Evolutionary conservation across 2,329 filamentous ascomycete species (phyloP), one percentile per base, ranked within the genome.

Genomic region (Colletotrichum viniferum): DNA sequence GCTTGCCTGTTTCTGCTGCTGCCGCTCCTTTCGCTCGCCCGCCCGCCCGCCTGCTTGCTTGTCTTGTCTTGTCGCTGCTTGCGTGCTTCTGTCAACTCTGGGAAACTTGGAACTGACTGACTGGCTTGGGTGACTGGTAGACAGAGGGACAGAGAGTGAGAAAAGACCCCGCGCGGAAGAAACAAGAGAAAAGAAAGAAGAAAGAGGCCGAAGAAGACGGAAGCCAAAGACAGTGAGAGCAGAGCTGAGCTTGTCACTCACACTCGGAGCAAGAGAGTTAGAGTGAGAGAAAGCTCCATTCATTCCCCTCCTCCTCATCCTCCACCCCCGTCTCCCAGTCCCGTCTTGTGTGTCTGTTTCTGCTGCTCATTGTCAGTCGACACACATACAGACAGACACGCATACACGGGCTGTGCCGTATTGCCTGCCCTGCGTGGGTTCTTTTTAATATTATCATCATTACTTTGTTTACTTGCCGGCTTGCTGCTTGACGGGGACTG

Each of bases 281-380:
- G 38, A 61, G 36, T 38, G 28, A 32, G 28, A 60, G 28, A 5
- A n/a, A 69, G 68, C 55, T 74, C 68, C 48, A 60, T 48, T 32
- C 38, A 43, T 43, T 43, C 38, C 38, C 38, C 38, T 43, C 38
- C 38, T 43, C 38, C 38, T 43, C 38, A 43, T 43, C 38, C 38
- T 43, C 38, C 38, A 43, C 38, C 61, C 48, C 71, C 68, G 61
- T 62, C 64, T 43, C 28, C n/a, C 64, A 14, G 18, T 56, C 60
- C 61, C 21, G 48, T 71, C 60, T 64, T 65, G 71, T 73, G 71
- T 60, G 55, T 65, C 26, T 66, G 24, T 66, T 52, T 52, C 60
- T 58, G 69, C 65, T 66, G 34, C 62, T 69, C 64, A 69, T 66
- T 67, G 69, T 58, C 73, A 71, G 69, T 71, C 62, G 43, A 66